These are phyloP conservation scores for Eremomyces bilateralis DNA, from an alignment of 495 filamentous ascomycete genomes.

Conservation along the genomic window DNA sequence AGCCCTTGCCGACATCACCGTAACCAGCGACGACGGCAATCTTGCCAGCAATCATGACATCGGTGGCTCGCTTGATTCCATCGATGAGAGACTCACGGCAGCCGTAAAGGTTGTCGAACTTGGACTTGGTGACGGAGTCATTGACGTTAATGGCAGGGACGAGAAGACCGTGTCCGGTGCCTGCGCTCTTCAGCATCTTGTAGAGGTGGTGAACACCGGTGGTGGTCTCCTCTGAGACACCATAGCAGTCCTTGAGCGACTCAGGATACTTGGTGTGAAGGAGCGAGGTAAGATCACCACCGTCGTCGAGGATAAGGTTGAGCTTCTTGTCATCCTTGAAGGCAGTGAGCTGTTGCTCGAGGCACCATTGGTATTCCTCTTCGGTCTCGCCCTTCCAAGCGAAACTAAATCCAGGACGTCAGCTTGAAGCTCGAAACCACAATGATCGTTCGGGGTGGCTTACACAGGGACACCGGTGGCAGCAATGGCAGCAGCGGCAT, in stretches of 20 bases:
- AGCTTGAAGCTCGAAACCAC: slow-evolving; percentile 1
- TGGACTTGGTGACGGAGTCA: slow-evolving; percentile 97
- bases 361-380: slow-evolving; percentile 98
- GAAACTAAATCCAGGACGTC: slow-evolving; percentile 31
- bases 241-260: slow-evolving; percentile 90
- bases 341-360: slow-evolving; percentile 90
- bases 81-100: slow-evolving; percentile 97
- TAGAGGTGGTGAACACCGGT: slow-evolving; percentile 99
- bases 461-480: slow-evolving; percentile 81
- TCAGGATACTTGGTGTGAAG: slow-evolving; percentile 97
- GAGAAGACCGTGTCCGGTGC: slow-evolving; percentile 33
- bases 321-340: slow-evolving; percentile 95
- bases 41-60: slow-evolving; percentile 99
- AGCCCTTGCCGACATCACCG: slow-evolving; percentile 99
- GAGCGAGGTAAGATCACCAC: slow-evolving; percentile 89
- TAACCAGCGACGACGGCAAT: slow-evolving; percentile 91
- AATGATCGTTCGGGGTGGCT: slow-evolving; percentile 9
- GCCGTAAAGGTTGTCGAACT: slow-evolving; percentile 99
- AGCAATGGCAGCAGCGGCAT: slow-evolving; percentile 92
- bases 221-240: slow-evolving; percentile 97
- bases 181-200: slow-evolving; percentile 80
- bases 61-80: slow-evolving; percentile 98
- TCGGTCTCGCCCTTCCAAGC: slow-evolving; percentile 99
- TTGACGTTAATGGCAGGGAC: slow-evolving; percentile 98
- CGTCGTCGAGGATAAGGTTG: slow-evolving; percentile 97